Percentiles rank a stretch among this genome's conserved stretches.
phyloP scores from a whole-genome alignment of 2,329 filamentous ascomycete genomes.

The Aspergillus sp. region DNA sequence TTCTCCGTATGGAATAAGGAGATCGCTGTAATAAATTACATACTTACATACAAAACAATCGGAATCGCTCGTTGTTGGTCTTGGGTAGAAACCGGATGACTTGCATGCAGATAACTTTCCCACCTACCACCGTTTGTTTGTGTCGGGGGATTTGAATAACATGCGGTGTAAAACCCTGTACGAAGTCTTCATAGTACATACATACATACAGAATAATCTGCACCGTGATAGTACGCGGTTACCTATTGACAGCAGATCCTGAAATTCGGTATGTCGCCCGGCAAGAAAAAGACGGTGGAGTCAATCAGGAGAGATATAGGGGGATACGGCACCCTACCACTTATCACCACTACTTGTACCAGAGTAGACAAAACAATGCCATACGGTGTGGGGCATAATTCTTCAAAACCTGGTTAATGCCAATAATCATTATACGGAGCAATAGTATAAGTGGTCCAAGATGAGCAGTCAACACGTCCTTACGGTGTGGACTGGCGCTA shows the following conservation, averaged over 20 bases:
- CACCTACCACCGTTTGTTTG: no score
- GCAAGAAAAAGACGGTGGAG: background rate
- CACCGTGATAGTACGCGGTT: no score
- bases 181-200: background rate
- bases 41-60: background rate
- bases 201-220: background rate
- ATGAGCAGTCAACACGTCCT: constrained; percentile 13
- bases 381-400: background rate
- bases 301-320: background rate
- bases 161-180: background rate
- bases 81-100: no score
- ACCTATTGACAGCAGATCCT: background rate
- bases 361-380: no score
- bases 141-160: background rate
- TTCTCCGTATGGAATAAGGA: background rate
- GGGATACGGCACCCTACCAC: background rate
- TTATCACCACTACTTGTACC: background rate
- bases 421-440: background rate
- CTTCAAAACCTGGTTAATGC: background rate
- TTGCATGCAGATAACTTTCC: background rate
- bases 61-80: no score
- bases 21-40: background rate
- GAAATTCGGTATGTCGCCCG: background rate
- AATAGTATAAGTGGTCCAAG: constrained; percentile 4
- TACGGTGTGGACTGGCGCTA: constrained; percentile 11